phyloP scores from a whole-genome alignment of 768 basidiomycete genomes.

The Lactarius sanguifluus region DNA sequence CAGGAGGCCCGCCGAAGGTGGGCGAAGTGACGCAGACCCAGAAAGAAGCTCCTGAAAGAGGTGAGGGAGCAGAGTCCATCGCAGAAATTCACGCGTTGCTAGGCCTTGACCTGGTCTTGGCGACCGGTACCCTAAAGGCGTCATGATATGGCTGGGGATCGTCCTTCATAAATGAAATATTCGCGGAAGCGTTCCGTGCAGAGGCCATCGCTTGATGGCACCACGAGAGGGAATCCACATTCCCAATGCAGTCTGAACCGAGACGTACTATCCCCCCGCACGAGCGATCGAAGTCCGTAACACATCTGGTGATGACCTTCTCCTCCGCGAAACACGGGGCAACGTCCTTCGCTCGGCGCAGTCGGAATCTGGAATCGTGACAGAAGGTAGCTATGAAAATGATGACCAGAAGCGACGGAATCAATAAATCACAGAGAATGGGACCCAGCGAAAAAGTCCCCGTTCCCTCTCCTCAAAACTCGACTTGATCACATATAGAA shows the following conservation, averaged over 20 bases:
- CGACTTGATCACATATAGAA: neutral
- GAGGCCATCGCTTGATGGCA: neutral
- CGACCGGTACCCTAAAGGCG: neutral
- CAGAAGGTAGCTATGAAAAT: neutral
- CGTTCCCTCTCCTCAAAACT: neutral
- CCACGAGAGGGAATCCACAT: neutral
- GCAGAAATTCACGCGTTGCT: neutral
- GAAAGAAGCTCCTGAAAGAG: neutral
- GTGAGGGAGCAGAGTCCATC: neutral
- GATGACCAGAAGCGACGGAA: neutral
- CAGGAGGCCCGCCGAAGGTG: neutral
- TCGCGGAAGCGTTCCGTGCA: neutral
- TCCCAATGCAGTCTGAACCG: neutral
- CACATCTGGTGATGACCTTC: neutral
- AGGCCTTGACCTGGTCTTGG: neutral
- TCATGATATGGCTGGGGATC: neutral
- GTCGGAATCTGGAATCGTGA: neutral
- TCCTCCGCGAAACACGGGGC: neutral
- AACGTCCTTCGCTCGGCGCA: neutral
- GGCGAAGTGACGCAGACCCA: neutral
- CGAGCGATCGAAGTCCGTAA: neutral
- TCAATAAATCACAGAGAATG: neutral
- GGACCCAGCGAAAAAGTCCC: neutral
- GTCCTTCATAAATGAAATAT: neutral
- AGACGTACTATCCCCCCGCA: neutral